A percentile compares a stretch with the other conserved stretches of the same genome.
Evolutionary conservation across 2,329 filamentous ascomycete species (phyloP).

Genomic region (Cladophialophora bantiana): DNA sequence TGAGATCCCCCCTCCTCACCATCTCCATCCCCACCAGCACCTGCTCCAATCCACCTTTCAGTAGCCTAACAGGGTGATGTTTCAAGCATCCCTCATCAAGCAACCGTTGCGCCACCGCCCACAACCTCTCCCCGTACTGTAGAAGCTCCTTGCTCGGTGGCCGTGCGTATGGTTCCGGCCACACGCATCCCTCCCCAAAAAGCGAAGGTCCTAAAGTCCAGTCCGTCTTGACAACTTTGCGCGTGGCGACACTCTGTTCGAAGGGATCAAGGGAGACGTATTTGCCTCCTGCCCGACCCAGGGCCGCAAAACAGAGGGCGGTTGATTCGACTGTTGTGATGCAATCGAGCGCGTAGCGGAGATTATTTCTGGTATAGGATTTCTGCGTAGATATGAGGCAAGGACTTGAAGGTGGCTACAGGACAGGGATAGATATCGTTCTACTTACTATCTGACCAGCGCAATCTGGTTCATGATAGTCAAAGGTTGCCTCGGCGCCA

Average conservation of each 20-base stretch:
- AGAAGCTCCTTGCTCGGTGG: not conserved
- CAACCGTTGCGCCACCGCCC: not conserved
- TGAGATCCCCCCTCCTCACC: not conserved
- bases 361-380: not conserved
- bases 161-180: not conserved
- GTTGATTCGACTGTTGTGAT: not conserved
- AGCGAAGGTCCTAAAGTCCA: not conserved
- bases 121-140: not conserved
- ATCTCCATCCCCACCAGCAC: conserved; percentile 2
- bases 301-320: not conserved
- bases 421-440: not conserved
- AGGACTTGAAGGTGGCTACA: no score
- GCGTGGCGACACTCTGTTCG: not conserved
- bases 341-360: conserved; percentile 1
- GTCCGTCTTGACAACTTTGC: not conserved
- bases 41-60: not conserved
- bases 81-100: not conserved
- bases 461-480: not conserved
- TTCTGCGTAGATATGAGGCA: not conserved
- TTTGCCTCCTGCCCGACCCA: not conserved
- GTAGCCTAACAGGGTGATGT: not conserved
- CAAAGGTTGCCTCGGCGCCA: conserved; percentile 2
- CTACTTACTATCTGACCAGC: not conserved
- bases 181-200: not conserved
- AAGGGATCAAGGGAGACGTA: not conserved